Evolutionary conservation across 257 asterid genomes (phyloP).

Genomic region (Solanum arcanum): DNA sequence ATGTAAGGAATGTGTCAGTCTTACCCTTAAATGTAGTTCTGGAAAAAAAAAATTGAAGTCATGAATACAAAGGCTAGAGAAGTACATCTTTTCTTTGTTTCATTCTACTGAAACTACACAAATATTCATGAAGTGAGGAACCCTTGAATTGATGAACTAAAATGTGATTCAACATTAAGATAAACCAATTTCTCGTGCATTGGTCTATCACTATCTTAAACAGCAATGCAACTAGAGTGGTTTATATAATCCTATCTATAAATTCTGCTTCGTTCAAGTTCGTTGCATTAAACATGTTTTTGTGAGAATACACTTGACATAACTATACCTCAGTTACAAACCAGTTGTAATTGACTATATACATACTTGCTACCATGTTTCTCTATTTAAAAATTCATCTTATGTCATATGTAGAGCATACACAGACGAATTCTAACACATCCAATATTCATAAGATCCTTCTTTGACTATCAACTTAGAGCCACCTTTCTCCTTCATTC

Average conservation of each 20-base stretch:
- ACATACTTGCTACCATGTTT: not conserved
- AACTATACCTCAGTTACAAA: too few relatives aligned
- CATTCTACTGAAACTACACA: not conserved
- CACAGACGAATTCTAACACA: not conserved
- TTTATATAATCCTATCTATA: not conserved
- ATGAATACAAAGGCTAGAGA: not conserved
- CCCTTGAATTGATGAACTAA: not conserved
- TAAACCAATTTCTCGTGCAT: not conserved
- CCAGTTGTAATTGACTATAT: too few relatives aligned
- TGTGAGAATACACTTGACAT: not conserved
- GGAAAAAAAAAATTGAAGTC: not conserved
- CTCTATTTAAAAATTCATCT: not conserved
- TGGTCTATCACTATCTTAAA: not conserved
- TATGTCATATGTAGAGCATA: not conserved
- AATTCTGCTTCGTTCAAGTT: not conserved
- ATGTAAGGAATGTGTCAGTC: not conserved
- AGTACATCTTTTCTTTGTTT: not conserved
- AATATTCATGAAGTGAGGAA: not conserved
- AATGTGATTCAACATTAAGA: not conserved
- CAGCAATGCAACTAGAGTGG: not conserved
- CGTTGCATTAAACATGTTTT: not conserved
- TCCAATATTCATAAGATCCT: not conserved
- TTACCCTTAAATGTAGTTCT: not conserved
- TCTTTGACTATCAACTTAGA: not conserved
- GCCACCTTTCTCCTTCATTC: not conserved